These are phyloP conservation scores for Phytophthora rubi DNA, from an alignment of 352 stramenopile genomes.

Conservation along the genomic window DNA sequence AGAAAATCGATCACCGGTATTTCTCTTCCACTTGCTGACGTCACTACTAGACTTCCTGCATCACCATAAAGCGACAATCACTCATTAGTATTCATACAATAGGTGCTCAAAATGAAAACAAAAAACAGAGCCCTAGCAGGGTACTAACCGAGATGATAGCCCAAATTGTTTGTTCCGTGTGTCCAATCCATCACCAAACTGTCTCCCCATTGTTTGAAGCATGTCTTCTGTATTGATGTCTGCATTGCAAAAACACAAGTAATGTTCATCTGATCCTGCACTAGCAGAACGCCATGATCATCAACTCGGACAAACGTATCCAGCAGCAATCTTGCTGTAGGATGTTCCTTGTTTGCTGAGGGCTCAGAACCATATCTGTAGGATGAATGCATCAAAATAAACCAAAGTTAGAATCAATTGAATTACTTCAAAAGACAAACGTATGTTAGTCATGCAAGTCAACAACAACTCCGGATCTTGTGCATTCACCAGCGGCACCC, in stretches of 20 bases:
- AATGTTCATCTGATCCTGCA: conserved; percentile 19
- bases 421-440: background rate
- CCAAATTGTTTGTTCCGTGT: conserved; percentile 19
- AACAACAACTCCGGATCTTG: background rate
- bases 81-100: background rate
- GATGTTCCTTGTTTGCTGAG: background rate
- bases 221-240: conserved; percentile 7
- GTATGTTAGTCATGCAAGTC: background rate
- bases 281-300: conserved; percentile 10
- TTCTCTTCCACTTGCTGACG: conserved; percentile 19
- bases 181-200: conserved; percentile 18
- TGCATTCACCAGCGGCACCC: background rate
- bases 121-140: background rate
- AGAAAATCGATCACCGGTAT: conserved; percentile 33
- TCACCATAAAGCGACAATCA: conserved; percentile 8
- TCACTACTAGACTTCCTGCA: conserved; percentile 25
- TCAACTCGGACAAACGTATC: conserved; percentile 8
- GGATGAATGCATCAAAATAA: background rate
- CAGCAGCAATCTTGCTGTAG: background rate
- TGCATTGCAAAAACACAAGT: conserved; percentile 8
- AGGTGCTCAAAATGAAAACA: background rate
- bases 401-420: background rate
- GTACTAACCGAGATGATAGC: conserved; percentile 8
- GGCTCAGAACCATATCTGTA: background rate
- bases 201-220: conserved; percentile 11